A percentile compares a stretch with the other conserved stretches of the same genome.
These are phyloP conservation scores for Allium cepa DNA, from an alignment of 106 monocot species.

Conservation along the genomic window DNA sequence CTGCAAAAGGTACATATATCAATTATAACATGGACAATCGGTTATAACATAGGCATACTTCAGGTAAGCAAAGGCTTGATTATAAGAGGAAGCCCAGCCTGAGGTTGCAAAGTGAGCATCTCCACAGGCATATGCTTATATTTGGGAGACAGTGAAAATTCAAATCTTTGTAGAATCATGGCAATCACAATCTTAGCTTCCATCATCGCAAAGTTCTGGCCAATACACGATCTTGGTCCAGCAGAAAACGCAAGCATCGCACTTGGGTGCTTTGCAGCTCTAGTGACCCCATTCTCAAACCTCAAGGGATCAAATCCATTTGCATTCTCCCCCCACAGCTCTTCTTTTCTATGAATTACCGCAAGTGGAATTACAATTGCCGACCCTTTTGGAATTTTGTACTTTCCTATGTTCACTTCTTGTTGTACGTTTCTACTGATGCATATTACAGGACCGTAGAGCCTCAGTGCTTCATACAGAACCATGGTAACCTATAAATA, in stretches of 20 bases:
- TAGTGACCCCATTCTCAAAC: conserved; percentile 43
- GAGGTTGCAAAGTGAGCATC: conserved; percentile 41
- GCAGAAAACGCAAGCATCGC: conserved; percentile 44
- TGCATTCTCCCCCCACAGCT: conserved; percentile 42
- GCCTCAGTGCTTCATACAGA: conserved; percentile 39
- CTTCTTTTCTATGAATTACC: conserved; percentile 28
- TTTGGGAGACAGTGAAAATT: conserved; percentile 27
- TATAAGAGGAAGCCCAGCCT: conserved; percentile 40
- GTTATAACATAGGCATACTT: not conserved
- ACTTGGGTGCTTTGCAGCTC: conserved; percentile 33
- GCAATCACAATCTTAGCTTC: conserved; percentile 48
- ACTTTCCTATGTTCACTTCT: conserved; percentile 24
- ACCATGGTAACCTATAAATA: conserved; percentile 32
- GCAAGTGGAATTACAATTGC: conserved; percentile 18
- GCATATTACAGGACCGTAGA: conserved; percentile 26
- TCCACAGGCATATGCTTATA: conserved; percentile 41
- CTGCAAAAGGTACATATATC: no score
- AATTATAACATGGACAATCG: no score
- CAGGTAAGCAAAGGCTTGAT: conserved; percentile 8
- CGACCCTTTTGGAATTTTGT: conserved; percentile 20
- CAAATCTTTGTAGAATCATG: conserved; percentile 56
- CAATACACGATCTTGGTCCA: conserved; percentile 45
- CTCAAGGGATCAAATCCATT: conserved; percentile 40
- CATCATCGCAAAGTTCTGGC: conserved; percentile 54
- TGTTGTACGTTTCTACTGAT: conserved; percentile 11